Conservation (phyloP, 805 yeast genomes). For the Candida corydali region DNA sequence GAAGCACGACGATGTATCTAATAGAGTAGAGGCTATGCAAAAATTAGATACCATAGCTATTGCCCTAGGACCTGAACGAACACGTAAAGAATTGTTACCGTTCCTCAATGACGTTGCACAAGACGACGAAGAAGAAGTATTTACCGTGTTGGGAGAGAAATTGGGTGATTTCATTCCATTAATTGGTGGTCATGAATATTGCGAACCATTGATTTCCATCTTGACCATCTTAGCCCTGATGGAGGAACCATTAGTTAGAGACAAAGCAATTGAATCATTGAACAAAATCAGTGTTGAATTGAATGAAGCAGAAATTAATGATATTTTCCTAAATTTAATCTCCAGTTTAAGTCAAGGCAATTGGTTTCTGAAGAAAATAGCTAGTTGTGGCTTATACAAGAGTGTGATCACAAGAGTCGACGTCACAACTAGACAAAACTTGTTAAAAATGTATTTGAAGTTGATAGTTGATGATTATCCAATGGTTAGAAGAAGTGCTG, state of each 20-base stretch:
- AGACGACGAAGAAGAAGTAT: conserved; percentile 98
- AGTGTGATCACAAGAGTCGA: conserved; percentile 60
- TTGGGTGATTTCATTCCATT: conserved; percentile 83
- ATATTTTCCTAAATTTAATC: conserved; percentile 70
- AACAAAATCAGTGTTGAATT: conserved; percentile 65
- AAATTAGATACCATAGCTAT: conserved; percentile 90
- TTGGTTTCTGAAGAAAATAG: conserved; percentile 92
- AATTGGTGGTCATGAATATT: conserved; percentile 71
- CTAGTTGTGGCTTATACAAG: conserved; percentile 85
- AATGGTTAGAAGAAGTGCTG: conserved; percentile 96
- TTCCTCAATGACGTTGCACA: conserved; percentile 85
- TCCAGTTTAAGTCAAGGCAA: conserved; percentile 77
- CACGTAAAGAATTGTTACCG: conserved; percentile 84
- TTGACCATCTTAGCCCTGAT: conserved; percentile 83
- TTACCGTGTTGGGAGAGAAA: conserved; percentile 89
- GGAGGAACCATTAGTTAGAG: conserved; percentile 96
- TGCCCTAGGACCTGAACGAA: conserved; percentile 91
- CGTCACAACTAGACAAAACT: conserved; percentile 50
- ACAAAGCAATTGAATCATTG: conserved; percentile 85
- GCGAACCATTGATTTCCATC: conserved; percentile 52
- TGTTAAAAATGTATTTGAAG: conserved; percentile 64
- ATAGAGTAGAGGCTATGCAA: conserved; percentile 92
- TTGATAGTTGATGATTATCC: conserved; percentile 90
- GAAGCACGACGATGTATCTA: conserved; percentile 92
- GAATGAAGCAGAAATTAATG: conserved; percentile 57